Base-by-base conservation (phyloP, 176 grass and related monocot genomes). In the Hsuehochloa calcarea region DNA sequence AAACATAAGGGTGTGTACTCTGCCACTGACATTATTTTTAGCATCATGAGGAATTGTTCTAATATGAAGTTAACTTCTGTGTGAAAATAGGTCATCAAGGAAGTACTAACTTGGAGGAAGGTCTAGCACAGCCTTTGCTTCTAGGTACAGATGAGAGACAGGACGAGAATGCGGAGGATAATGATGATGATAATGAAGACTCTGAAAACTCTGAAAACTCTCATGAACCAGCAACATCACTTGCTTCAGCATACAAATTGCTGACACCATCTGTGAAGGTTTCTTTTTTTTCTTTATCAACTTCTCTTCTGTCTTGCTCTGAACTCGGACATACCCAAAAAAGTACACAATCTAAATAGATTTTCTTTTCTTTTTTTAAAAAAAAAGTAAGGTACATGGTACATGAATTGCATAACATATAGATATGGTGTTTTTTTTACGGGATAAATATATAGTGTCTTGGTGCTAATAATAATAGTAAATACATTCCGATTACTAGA, bases 201-300 rank as follows among this genome's bases (percentile, higher is more conserved):
- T n/a, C n/a, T n/a, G 87, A 78, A 85, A 79, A 77, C 58, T 84
- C 78, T 23, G 61, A 92, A 88, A 85, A 79, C 40, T 94, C 91
- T 68, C 91, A 89, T 65, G 92, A 67, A 52, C 91, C 93, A 78
- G 91, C 86, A 83, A 92, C 91, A 88, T 90, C 93, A 68, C 54
- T 98, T 66, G 34, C 50, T 81, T 89, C 96, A 63, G 96, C 96
- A 78, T 98, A 98, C 81, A 94, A 88, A 90, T 89, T 98, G 77
- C 86, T 98, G 59, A 96, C 96, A 46, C 96, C 96, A 27, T 95
- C 96, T 59, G 81, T 98, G 37, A 98, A 98, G 96, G 96, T 98
- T 80, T 78, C 23, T 29, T 45, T 55, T 6, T 26, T 43, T 11
- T 10, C 38, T 7, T 65, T 27, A 47, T 66, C 5, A 14, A 25